Conservation (phyloP, 1,139 yeast species). For the Sugiyamaella xylanicola region DNA sequence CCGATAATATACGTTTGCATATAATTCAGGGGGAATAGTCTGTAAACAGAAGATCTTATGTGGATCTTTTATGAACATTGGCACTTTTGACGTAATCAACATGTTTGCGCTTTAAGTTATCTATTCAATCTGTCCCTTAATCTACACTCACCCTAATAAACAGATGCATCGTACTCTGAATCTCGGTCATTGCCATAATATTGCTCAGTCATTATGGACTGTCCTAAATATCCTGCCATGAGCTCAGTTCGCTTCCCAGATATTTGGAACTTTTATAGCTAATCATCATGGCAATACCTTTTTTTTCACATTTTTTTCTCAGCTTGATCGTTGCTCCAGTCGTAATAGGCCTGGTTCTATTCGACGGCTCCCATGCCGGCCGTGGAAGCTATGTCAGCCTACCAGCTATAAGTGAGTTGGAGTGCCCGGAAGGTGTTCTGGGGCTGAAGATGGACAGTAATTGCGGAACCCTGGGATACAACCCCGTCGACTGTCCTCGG, state of each 20-base stretch:
- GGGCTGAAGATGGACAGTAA: slow-evolving; percentile 12
- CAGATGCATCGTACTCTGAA: no score
- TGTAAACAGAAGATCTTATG: background rate
- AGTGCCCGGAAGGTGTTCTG: slow-evolving; percentile 16
- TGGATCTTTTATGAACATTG: no score
- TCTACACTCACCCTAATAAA: no score
- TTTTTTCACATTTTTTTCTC: no score
- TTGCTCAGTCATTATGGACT: background rate
- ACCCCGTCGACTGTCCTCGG: slow-evolving; percentile 3
- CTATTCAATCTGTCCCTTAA: no score
- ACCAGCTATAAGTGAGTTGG: slow-evolving; percentile 11
- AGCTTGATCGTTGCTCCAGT: no score
- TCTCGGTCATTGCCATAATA: background rate
- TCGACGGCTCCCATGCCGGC: background rate
- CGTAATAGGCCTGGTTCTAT: slow-evolving; percentile 4
- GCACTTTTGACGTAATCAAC: no score
- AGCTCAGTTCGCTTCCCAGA: no score
- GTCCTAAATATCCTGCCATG: background rate
- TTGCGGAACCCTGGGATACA: slow-evolving; percentile 6
- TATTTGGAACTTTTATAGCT: no score
- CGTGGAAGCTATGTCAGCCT: background rate
- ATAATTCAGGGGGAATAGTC: background rate
- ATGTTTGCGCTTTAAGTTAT: no score
- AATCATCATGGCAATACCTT: no score
- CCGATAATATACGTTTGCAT: background rate